phyloP scores from a whole-genome alignment of 352 stramenopile genomes.

The Paralagenidium karlingii region DNA sequence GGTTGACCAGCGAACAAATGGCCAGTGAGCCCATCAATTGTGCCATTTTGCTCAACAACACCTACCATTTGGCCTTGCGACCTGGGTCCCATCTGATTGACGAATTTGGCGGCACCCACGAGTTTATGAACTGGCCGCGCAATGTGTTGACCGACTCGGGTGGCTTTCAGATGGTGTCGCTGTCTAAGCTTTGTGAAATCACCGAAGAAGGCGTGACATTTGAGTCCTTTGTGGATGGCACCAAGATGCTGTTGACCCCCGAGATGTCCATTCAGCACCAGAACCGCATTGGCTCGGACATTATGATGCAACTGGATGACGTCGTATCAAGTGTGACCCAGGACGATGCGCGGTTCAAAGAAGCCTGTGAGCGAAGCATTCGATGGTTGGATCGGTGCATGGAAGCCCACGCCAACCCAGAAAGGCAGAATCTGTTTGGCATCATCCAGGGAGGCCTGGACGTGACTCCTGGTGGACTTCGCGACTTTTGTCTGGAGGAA shows the following conservation, averaged over 20 bases:
- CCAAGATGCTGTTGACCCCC: constrained; percentile 88
- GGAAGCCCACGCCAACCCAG: constrained; percentile 64
- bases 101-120: constrained; percentile 80
- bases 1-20: constrained; percentile 80
- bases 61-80: constrained; percentile 94
- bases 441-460: constrained; percentile 96
- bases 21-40: constrained; percentile 43
- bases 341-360: constrained; percentile 82
- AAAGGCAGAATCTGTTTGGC: constrained; percentile 93
- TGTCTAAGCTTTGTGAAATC: constrained; percentile 92
- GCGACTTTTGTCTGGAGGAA: constrained; percentile 88
- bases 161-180: constrained; percentile 97
- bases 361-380: constrained; percentile 88
- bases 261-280: constrained; percentile 88
- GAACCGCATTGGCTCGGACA: constrained; percentile 95
- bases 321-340: constrained; percentile 86
- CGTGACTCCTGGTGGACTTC: constrained; percentile 77
- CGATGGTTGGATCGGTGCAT: constrained; percentile 95
- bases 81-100: constrained; percentile 81
- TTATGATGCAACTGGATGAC: constrained; percentile 98
- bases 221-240: constrained; percentile 83
- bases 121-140: constrained; percentile 92
- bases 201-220: constrained; percentile 69
- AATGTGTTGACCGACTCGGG: constrained; percentile 96
- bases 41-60: constrained; percentile 95